phyloP scores from a whole-genome alignment of 2,329 filamentous ascomycete species.

The Nemania sp. region DNA sequence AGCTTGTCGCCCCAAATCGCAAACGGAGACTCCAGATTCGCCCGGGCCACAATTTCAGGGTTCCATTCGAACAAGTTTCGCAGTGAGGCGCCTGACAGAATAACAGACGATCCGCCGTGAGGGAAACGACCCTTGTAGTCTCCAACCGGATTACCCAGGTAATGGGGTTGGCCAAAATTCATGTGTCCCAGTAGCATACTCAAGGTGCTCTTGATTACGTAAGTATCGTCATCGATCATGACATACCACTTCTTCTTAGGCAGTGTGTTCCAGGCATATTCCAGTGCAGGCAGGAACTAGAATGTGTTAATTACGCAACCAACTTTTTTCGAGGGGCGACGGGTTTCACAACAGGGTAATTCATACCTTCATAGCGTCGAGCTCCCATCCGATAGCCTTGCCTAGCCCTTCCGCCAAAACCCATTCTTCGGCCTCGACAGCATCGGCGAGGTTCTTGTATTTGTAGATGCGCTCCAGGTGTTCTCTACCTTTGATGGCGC shows the following conservation, averaged over 20 bases:
- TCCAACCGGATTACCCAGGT: conserved; percentile 68
- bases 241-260: conserved; percentile 70
- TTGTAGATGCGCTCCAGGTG: conserved; percentile 50
- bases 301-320: conserved; percentile 26
- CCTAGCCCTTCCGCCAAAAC: conserved; percentile 50
- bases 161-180: conserved; percentile 60
- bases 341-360: neutral
- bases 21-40: conserved; percentile 61
- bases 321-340: neutral
- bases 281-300: conserved; percentile 67
- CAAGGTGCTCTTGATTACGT: conserved; percentile 63
- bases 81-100: conserved; percentile 65
- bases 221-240: conserved; percentile 70
- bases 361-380: conserved; percentile 54
- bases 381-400: conserved; percentile 51
- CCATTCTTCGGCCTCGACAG: conserved; percentile 52
- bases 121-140: conserved; percentile 68
- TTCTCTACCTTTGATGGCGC: conserved; percentile 46
- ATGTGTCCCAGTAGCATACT: conserved; percentile 62
- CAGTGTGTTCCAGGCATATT: conserved; percentile 62
- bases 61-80: conserved; percentile 58
- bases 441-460: conserved; percentile 49
- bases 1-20: conserved; percentile 67
- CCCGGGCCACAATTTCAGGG: conserved; percentile 57
- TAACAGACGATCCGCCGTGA: conserved; percentile 66